Evolutionary conservation across 768 basidiomycete genomes (phyloP), one percentile per base, ranked within the genome.

Genomic region (Fomitopsis serialis): DNA sequence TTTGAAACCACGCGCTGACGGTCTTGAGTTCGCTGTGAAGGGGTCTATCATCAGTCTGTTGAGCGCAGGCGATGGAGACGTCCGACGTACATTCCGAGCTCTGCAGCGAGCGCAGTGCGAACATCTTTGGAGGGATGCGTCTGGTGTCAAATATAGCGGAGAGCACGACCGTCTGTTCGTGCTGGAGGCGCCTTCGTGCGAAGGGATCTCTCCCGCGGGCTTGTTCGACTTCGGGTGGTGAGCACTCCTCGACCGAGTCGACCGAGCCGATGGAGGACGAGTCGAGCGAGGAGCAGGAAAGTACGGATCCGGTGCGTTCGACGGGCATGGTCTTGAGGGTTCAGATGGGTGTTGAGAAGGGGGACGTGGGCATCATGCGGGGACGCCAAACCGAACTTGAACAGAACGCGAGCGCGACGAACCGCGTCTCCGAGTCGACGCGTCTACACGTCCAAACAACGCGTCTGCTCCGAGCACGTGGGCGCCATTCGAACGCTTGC

Each of bases 1-100:
- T 90, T 69, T 90, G 87, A 66, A 89, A 89, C 87, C 87, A 90
- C 37, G 89, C 84, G n/a, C 85, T 77, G 55, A 77, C 58, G 11
- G 74, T 70, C 65, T 76, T 78, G 62, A 74, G 62, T 35, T 75
- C 71, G 66, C 76, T 77, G 37, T 15, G 29, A n/a, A 15, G 19
- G 19, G 11, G n/a, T 32, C 40, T 15, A 36, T 52, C 4, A 27
- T 46, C 43, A 27, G 51, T 22, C 32, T 23, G 11, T 11, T 10
- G 34, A 36, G 9, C 19, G 17, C 19, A 17, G 35, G 17, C 5
- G 23, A 52, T 9, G 45, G 27, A 40, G 25, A 13, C 22, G 21
- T 17, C 25, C 12, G 22, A 59, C 68, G 60, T 54, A 76, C 76
- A 78, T 66, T 57, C 65, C 69, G 32, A 71, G 63, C 45, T 77